Evolutionary conservation across 257 asterid genomes (phyloP).

Genomic region (Echites panduratus): DNA sequence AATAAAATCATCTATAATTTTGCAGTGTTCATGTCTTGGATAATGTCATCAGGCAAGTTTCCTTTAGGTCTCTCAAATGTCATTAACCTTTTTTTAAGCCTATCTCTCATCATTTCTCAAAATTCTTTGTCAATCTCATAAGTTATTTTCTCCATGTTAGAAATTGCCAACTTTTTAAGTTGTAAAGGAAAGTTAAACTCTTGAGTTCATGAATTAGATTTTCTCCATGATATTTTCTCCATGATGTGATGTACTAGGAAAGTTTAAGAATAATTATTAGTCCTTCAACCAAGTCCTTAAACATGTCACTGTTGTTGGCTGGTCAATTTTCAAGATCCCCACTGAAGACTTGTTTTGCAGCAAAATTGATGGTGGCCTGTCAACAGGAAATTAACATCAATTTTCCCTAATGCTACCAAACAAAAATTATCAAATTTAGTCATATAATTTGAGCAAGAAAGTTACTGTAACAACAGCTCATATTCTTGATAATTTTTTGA

Average conservation of each 20-base stretch:
- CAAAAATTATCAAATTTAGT: neutral
- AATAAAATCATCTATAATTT: constrained; percentile 64
- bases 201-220: neutral
- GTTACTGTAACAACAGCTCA: constrained; percentile 53
- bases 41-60: constrained; percentile 60
- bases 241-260: constrained; percentile 79
- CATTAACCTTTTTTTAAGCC: constrained; percentile 39
- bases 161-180: no score
- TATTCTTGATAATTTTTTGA: no score
- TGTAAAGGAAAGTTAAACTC: no score
- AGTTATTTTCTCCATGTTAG: neutral
- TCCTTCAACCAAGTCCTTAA: constrained; percentile 64
- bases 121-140: constrained; percentile 62
- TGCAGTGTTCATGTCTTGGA: constrained; percentile 54
- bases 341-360: constrained; percentile 61
- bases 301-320: constrained; percentile 57
- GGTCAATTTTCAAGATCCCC: constrained; percentile 65
- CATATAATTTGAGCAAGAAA: neutral
- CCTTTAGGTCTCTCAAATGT: constrained; percentile 37
- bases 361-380: constrained; percentile 64
- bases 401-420: neutral
- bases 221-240: no score
- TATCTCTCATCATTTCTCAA: constrained; percentile 54
- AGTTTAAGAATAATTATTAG: constrained; percentile 73
- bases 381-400: neutral